These are phyloP conservation scores for Orbilia brochopaga DNA, from an alignment of 2,329 filamentous ascomycete genomes.

Conservation along the genomic window DNA sequence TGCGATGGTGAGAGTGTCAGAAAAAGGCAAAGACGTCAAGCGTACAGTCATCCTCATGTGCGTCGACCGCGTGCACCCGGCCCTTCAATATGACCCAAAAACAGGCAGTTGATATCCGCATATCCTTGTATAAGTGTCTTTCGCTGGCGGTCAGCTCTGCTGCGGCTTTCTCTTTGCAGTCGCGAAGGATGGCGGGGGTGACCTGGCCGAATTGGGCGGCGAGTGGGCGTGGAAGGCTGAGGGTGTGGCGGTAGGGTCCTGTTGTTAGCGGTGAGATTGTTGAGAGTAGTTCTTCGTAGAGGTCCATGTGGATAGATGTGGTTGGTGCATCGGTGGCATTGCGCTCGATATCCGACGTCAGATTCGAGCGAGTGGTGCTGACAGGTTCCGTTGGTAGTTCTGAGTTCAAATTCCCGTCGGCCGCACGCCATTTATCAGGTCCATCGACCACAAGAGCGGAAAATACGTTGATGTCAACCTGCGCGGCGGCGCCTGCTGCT, in stretches of 20 bases:
- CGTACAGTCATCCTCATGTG: not conserved
- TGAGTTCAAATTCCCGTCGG: not conserved
- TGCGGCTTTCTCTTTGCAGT: not conserved
- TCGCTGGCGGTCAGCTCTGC: not conserved
- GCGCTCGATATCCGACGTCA: not conserved
- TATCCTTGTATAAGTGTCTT: not conserved
- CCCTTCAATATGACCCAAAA: slow-evolving; percentile 1
- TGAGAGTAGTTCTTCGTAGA: not conserved
- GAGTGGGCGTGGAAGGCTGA: not conserved
- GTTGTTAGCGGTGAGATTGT: not conserved
- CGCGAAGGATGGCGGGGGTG: not conserved
- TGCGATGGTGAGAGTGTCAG: not conserved
- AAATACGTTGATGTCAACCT: not conserved
- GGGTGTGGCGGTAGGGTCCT: not conserved
- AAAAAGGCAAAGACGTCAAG: not conserved
- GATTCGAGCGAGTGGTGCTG: not conserved
- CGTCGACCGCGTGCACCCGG: not conserved
- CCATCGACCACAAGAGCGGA: not conserved
- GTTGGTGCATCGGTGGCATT: not conserved
- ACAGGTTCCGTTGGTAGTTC: no score
- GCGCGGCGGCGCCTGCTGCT: not conserved
- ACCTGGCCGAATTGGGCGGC: not conserved
- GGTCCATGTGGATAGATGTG: not conserved
- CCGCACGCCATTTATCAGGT: not conserved
- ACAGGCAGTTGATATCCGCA: not conserved